Percentiles rank a stretch among this genome's conserved stretches.
Evolutionary conservation across 495 filamentous ascomycete genomes (phyloP).

Genomic region (Xylaria sp.): DNA sequence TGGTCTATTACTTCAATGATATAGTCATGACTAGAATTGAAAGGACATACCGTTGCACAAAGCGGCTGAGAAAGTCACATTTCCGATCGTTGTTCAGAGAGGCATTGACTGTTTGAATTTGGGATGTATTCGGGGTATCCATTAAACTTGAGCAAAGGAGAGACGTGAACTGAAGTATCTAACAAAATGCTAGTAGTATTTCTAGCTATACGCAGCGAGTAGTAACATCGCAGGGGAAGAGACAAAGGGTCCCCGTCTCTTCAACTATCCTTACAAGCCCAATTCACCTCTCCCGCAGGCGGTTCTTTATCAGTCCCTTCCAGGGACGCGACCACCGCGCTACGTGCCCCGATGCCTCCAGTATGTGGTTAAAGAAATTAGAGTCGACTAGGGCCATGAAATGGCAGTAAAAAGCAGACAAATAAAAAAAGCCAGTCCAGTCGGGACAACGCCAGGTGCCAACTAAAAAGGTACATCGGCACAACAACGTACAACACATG

Average conservation of each 20-base stretch:
- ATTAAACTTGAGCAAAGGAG: constrained; percentile 11
- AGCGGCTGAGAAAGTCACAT: neutral
- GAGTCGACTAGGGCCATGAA: constrained; percentile 24
- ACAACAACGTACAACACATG: constrained; percentile 18
- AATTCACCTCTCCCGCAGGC: constrained; percentile 11
- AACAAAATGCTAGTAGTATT: constrained; percentile 24
- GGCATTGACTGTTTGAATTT: neutral
- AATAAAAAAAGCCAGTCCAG: constrained; percentile 26
- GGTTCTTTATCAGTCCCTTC: constrained; percentile 14
- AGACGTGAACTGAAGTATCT: constrained; percentile 24
- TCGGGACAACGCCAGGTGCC: constrained; percentile 30
- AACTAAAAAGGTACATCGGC: constrained; percentile 21
- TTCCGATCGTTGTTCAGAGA: neutral
- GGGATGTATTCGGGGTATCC: constrained; percentile 10
- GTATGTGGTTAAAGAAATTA: constrained; percentile 24
- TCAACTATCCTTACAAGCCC: constrained; percentile 10
- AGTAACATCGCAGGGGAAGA: neutral
- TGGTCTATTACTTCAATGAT: neutral
- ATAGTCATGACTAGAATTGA: neutral
- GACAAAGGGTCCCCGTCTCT: constrained; percentile 9
- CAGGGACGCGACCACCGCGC: constrained; percentile 6
- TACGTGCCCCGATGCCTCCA: constrained; percentile 14
- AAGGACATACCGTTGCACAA: neutral
- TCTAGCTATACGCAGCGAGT: constrained; percentile 8
- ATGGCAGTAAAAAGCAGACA: constrained; percentile 24